Conservation (phyloP, 306 rosid species). For the Dryas drummondii region DNA sequence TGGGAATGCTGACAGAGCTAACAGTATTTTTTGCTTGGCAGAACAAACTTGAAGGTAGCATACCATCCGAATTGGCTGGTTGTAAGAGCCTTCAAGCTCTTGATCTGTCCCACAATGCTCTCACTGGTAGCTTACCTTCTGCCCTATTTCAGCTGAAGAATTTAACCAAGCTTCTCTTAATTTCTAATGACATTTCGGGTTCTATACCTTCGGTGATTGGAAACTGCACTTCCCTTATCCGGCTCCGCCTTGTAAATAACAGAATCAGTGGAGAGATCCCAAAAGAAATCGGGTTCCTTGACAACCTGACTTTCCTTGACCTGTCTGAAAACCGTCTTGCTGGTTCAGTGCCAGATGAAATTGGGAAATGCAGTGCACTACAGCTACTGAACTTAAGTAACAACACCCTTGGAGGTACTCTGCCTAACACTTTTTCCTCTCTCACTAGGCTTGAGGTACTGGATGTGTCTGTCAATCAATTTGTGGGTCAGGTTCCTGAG, state of each 20-base stretch:
- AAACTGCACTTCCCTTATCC: constrained; percentile 62
- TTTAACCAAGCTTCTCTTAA: constrained; percentile 67
- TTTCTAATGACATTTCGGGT: constrained; percentile 75
- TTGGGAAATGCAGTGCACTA: constrained; percentile 64
- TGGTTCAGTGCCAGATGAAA: constrained; percentile 60
- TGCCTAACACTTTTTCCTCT: constrained; percentile 59
- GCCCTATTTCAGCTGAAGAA: constrained; percentile 68
- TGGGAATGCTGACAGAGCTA: constrained; percentile 58
- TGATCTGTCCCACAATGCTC: constrained; percentile 76
- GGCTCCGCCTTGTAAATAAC: constrained; percentile 59
- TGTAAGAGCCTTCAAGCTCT: constrained; percentile 66
- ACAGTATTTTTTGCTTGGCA: constrained; percentile 80
- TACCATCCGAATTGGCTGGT: constrained; percentile 60
- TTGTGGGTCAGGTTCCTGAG: constrained; percentile 54
- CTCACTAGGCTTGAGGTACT: constrained; percentile 64
- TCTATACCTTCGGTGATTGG: constrained; percentile 66
- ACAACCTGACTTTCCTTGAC: constrained; percentile 65
- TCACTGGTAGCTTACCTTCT: constrained; percentile 64
- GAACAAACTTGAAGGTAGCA: constrained; percentile 75
- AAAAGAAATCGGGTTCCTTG: constrained; percentile 57
- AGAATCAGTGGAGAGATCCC: constrained; percentile 70
- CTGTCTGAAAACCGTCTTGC: constrained; percentile 65
- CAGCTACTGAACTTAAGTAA: constrained; percentile 84
- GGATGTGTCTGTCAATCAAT: constrained; percentile 63
- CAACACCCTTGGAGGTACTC: constrained; percentile 63